Evolutionary conservation across 2,329 filamentous ascomycete genomes (phyloP).

Genomic region (Fusarium clavum): DNA sequence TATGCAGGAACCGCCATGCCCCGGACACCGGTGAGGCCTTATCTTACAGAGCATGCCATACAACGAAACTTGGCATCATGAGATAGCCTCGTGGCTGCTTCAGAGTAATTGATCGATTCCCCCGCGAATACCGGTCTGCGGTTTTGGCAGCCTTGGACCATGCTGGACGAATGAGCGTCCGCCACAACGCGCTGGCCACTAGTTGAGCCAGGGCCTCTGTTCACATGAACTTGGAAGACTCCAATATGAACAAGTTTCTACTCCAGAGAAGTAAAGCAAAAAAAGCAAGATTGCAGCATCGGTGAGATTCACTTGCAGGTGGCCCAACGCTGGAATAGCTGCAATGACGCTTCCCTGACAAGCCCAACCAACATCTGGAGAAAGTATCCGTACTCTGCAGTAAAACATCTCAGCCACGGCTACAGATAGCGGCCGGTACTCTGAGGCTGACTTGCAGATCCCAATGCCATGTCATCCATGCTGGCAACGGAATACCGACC

Average conservation of each 20-base stretch:
- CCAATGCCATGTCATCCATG: conserved; percentile 11
- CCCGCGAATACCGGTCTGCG: conserved; percentile 20
- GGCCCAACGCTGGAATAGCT: neutral
- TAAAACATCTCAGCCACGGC: conserved; percentile 1
- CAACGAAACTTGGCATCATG: conserved; percentile 17
- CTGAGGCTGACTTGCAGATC: conserved; percentile 8
- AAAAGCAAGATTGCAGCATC: conserved; percentile 26
- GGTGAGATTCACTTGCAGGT: conserved; percentile 29
- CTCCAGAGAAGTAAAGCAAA: conserved; percentile 5
- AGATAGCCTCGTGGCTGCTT: conserved; percentile 40
- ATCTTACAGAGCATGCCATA: conserved; percentile 5
- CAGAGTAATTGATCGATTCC: conserved; percentile 16
- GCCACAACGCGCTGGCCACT: conserved; percentile 46
- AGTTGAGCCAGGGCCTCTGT: conserved; percentile 20
- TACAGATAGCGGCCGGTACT: neutral
- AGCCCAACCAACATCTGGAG: neutral
- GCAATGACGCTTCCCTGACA: neutral
- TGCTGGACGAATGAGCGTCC: conserved; percentile 39
- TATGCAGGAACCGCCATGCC: conserved; percentile 9
- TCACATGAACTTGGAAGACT: conserved; percentile 14
- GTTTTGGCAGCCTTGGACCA: conserved; percentile 24
- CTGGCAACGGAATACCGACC: neutral
- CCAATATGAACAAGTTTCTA: conserved; percentile 2
- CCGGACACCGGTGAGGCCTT: conserved; percentile 34
- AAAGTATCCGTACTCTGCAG: conserved; percentile 5